These are phyloP conservation scores for Pseudogymnoascus sp. DNA, from an alignment of 2,329 filamentous ascomycete genomes.

Conservation along the genomic window DNA sequence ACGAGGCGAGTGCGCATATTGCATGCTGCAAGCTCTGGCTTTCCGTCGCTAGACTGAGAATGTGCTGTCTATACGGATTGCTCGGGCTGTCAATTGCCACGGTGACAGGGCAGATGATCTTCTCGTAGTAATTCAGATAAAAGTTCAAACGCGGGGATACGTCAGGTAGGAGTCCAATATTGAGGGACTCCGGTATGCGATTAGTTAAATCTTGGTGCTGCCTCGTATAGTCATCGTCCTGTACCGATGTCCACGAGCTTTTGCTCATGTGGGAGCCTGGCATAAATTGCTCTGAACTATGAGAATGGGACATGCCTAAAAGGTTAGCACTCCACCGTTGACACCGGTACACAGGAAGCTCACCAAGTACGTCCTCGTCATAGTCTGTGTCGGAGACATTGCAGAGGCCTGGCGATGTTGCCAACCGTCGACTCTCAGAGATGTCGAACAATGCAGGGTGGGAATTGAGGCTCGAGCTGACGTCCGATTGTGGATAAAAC, in stretches of 20 bases:
- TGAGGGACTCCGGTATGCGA: neutral
- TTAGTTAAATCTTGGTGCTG: neutral
- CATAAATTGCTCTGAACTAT: neutral
- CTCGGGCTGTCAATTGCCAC: constrained; percentile 80
- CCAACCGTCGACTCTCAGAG: constrained; percentile 23
- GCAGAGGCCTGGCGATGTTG: constrained; percentile 19
- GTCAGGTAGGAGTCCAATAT: constrained; percentile 35
- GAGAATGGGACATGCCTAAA: neutral
- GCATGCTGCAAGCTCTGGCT: constrained; percentile 86
- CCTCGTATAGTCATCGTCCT: constrained; percentile 21
- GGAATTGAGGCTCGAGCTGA: constrained; percentile 51
- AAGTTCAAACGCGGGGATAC: constrained; percentile 73
- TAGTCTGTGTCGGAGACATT: constrained; percentile 24
- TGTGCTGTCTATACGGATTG: constrained; percentile 79
- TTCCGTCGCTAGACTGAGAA: constrained; percentile 66
- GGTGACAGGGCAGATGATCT: constrained; percentile 83
- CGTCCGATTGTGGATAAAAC: constrained; percentile 52
- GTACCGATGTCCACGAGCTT: constrained; percentile 23
- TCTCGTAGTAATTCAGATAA: constrained; percentile 89
- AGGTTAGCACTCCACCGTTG: neutral
- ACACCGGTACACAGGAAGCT: constrained; percentile 17
- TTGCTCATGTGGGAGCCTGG: neutral
- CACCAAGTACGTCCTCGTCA: constrained; percentile 32
- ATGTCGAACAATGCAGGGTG: constrained; percentile 50
- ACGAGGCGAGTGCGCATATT: constrained; percentile 79